Evolutionary conservation across 2,329 filamentous ascomycete genomes (phyloP), one percentile per base, ranked within the genome.

Genomic region (Trichoderma atrobrunneum): DNA sequence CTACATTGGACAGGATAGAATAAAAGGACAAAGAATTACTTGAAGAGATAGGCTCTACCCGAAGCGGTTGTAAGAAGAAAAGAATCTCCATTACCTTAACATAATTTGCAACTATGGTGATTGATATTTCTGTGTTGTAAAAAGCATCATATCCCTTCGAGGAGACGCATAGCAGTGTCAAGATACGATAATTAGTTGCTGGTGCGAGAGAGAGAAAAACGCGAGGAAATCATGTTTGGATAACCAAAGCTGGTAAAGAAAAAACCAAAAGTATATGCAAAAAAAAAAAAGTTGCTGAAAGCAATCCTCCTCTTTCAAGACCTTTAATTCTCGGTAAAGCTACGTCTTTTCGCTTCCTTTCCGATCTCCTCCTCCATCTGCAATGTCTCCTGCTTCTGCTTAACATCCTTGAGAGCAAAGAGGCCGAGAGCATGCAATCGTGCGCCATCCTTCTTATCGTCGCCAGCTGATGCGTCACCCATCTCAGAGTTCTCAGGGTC

Each of bases 311-410:
- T 67, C 64, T 30, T 67, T 28, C 32, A 51, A 67, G 51, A 59
- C 6, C 24, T 26, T 59, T 51, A 73, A 18, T 71, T 34, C 2
- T 74, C 75, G 70, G 79, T 78, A 61, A 80, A 78, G 73, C 78
- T 81, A 68, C 77, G 77, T 63, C 80, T 81, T 76, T 80, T 83
- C 56, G 80, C 83, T 74, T 88, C 86, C 79, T 86, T 85, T 78
- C 85, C 82, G 24, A 85, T 84, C 75, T 87, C 85, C 77, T 91
- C 85, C 81, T 89, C 85, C 83, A 93, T 80, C 80, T 91, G 90
- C 76, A 92, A 86, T 36, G 88, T 89, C 79, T 95, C 91, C 79
- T 97, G 92, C 77, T 95, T 89, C 76, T 94, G 92, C 86, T 97
- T 81, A 66, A 79, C 76, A 54, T 78, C 77, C 65, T 76, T 75